These are phyloP conservation scores for Catunica adiposa DNA, from an alignment of 2,329 filamentous ascomycete genomes.

Conservation along the genomic window DNA sequence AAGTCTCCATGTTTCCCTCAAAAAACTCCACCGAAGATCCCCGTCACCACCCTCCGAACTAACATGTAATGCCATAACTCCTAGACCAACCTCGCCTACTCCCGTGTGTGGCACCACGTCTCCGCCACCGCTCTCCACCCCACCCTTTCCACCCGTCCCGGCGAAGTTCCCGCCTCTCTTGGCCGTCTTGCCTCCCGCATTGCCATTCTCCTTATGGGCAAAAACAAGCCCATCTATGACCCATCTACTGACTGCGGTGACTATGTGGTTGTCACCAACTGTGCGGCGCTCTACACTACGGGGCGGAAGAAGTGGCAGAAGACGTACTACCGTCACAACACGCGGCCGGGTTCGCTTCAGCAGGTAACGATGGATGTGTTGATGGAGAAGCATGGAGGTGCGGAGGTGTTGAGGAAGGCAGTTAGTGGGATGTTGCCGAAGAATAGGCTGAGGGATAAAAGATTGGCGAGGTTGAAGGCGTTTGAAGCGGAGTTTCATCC, in stretches of 20 bases:
- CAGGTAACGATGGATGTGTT: constrained; percentile 87
- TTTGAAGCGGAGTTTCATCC: constrained; percentile 90
- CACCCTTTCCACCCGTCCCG: constrained; percentile 39
- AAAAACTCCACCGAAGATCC: not conserved
- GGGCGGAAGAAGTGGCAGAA: constrained; percentile 90
- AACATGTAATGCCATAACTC: constrained; percentile 1
- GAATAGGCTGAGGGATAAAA: constrained; percentile 77
- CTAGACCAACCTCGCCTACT: constrained; percentile 91
- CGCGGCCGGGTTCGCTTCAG: constrained; percentile 71
- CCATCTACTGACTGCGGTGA: constrained; percentile 97
- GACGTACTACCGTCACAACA: constrained; percentile 89
- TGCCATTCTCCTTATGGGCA: constrained; percentile 82
- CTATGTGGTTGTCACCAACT: constrained; percentile 90
- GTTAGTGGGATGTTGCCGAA: constrained; percentile 97
- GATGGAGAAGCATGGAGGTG: constrained; percentile 86
- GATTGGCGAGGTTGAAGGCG: constrained; percentile 77
- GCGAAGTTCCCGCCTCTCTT: constrained; percentile 56
- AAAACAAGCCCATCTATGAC: constrained; percentile 96
- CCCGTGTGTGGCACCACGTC: constrained; percentile 79
- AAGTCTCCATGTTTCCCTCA: constrained; percentile 18
- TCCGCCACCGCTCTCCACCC: constrained; percentile 53
- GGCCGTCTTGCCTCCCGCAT: constrained; percentile 80
- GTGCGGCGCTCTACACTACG: constrained; percentile 70
- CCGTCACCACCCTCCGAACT: not conserved
- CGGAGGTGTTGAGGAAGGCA: constrained; percentile 77